These are phyloP conservation scores for Ajuga chamaepitys DNA, from an alignment of 257 asterid species.

Conservation along the genomic window DNA sequence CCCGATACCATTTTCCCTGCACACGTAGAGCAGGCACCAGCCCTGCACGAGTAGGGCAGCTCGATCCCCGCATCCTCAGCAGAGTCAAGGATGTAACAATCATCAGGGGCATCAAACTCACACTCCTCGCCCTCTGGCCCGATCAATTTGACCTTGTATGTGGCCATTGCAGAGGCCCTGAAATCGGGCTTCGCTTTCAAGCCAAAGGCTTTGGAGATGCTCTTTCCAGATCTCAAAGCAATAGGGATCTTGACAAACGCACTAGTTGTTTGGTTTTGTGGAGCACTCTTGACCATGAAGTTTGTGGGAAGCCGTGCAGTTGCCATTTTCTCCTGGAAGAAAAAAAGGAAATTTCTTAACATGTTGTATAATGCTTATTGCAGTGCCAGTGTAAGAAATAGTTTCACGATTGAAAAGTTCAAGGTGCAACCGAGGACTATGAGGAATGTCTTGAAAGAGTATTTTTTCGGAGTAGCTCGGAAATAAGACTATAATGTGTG, in stretches of 20 bases:
- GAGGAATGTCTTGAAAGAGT: too few relatives aligned
- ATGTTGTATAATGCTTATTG: too few relatives aligned
- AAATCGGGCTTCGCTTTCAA: conserved; percentile 43
- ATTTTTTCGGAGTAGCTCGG: too few relatives aligned
- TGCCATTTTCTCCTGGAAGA: conserved; percentile 60
- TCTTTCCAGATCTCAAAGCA: conserved; percentile 39
- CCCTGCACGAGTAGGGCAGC: conserved; percentile 83
- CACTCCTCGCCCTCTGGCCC: conserved; percentile 49
- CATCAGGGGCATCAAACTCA: conserved; percentile 61
- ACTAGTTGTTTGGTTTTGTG: conserved; percentile 24
- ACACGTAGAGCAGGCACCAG: conserved; percentile 93
- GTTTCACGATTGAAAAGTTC: too few relatives aligned
- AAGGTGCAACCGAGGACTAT: too few relatives aligned
- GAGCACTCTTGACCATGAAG: conserved; percentile 35
- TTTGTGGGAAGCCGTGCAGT: conserved; percentile 39
- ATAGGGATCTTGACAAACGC: conserved; percentile 40
- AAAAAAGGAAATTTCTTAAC: too few relatives aligned
- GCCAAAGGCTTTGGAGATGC: conserved; percentile 40
- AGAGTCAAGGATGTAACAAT: conserved; percentile 63
- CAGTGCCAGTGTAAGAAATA: too few relatives aligned
- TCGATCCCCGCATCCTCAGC: conserved; percentile 74
- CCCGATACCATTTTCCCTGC: conserved; percentile 65
- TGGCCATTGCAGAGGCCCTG: conserved; percentile 49
- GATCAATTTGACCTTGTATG: conserved; percentile 62
- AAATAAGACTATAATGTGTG: too few relatives aligned